Evolutionary conservation across 2,329 filamentous ascomycete genomes (phyloP), one percentile per base, ranked within the genome.

Genomic region (Aspergillus tanneri): DNA sequence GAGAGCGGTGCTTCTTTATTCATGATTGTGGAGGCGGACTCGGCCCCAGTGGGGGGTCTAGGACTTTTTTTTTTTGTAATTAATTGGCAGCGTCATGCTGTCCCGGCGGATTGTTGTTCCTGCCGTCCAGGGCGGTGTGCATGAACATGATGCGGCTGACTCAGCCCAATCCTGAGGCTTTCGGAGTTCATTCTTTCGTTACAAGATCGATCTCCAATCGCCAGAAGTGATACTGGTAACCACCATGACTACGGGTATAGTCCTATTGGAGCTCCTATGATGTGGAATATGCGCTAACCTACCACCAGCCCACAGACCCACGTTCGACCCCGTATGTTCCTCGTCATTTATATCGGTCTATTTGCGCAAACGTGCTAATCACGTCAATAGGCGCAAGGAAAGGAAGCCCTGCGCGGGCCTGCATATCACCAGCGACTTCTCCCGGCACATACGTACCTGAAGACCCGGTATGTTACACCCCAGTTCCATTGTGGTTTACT

Each of bases 381-480:
- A 43, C 43, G 41, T 47, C 55, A 3, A 8, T 12, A 90, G 87
- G 91, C 92, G 34, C 84, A 86, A 67, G 93, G 93, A 68, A 96
- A 96, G 78, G 93, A 99, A 73, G 90, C 91, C 63, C 86, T 90
- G 51, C 87, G 90, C 63, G 93, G 93, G 39, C 88, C 90, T 41
- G 92, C 90, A 61, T 97, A 96, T 76, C 93, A 99, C 69, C 92
- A 97, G 72, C 87, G 93, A 61, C 86, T 97, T 12, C 85, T 96
- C 11, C 92, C 93, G 25, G 93, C 93, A 24, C 87, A 99, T 71
- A 97, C 89, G 10, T 85, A 89, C 56, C 85, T 99, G 66, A 99
- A 99, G 75, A 87, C 86, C 67, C 83, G 90, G 77, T 85, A 81
- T 38, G 76, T 48, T 9, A 12, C 22, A 10, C 7, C 3, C 21